phyloP scores from a whole-genome alignment of 164 flowering plant genomes.

The Stephania japonica region DNA sequence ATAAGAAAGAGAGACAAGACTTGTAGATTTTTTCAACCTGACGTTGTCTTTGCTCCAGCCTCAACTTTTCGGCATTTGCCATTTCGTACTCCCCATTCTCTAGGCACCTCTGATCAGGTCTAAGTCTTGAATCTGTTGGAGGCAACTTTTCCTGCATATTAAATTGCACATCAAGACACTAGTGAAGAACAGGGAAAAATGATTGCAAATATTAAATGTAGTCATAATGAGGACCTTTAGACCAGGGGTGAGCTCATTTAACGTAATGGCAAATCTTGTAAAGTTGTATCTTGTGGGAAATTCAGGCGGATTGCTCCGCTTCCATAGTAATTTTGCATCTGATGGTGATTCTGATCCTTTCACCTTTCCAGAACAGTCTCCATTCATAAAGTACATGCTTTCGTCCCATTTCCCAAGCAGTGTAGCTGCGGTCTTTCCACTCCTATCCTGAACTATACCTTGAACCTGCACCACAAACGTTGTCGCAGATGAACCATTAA shows the following conservation, averaged over 20 bases:
- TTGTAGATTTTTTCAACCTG: conserved; percentile 46
- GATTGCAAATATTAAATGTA: neutral
- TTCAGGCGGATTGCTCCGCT: conserved; percentile 49
- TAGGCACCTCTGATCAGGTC: conserved; percentile 86
- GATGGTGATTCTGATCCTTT: conserved; percentile 42
- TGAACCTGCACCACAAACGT: conserved; percentile 54
- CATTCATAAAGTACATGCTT: conserved; percentile 80
- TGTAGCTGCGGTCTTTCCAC: conserved; percentile 80
- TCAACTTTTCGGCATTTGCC: conserved; percentile 86
- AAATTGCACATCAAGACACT: neutral
- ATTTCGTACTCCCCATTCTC: conserved; percentile 86
- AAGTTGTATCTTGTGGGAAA: conserved; percentile 63
- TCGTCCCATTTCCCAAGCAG: conserved; percentile 98
- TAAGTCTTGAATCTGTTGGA: conserved; percentile 86
- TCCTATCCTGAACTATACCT: conserved; percentile 78
- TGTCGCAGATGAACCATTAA: neutral
- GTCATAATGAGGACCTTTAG: conserved; percentile 39
- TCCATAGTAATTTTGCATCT: conserved; percentile 58
- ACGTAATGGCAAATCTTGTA: conserved; percentile 62
- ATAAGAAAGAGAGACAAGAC: neutral
- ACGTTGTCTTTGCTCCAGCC: conserved; percentile 88
- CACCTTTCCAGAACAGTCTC: conserved; percentile 65
- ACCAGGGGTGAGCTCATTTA: conserved; percentile 73
- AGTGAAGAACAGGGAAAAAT: neutral
- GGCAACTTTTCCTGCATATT: conserved; percentile 70